phyloP scores from a whole-genome alignment of 768 basidiomycete genomes.

The Tephrocybe sp. region DNA sequence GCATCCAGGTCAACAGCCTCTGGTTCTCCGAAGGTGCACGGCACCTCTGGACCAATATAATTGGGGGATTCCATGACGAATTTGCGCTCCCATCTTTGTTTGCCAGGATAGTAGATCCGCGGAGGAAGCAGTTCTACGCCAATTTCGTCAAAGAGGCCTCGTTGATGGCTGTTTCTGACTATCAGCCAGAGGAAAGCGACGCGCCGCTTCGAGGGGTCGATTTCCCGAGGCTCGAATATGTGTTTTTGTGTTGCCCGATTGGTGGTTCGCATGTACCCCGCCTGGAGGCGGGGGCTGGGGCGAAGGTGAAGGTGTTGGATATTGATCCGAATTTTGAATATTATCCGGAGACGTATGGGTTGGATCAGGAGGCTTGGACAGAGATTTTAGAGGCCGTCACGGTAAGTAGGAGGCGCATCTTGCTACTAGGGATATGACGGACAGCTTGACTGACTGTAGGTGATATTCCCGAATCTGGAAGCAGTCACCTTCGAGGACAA shows the following conservation, averaged over 20 bases:
- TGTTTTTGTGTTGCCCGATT: neutral
- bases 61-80: neutral
- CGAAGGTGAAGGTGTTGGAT: neutral
- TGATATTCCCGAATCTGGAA: neutral
- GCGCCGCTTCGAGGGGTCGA: neutral
- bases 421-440: too few relatives aligned
- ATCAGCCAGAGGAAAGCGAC: neutral
- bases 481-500: neutral
- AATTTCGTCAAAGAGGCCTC: neutral
- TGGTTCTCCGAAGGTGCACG: neutral
- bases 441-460: neutral
- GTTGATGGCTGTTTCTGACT: neutral
- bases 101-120: neutral
- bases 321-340: neutral
- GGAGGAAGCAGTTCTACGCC: neutral
- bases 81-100: neutral
- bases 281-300: neutral
- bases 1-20: neutral
- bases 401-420: neutral
- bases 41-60: neutral
- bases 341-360: neutral
- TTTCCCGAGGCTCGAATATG: neutral
- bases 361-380: neutral
- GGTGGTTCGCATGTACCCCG: neutral
- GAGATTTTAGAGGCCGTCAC: neutral